A percentile compares a stretch with the other conserved stretches of the same genome.
Conservation (phyloP, 73 alveolate species). For the Halteria grandinella region DNA sequence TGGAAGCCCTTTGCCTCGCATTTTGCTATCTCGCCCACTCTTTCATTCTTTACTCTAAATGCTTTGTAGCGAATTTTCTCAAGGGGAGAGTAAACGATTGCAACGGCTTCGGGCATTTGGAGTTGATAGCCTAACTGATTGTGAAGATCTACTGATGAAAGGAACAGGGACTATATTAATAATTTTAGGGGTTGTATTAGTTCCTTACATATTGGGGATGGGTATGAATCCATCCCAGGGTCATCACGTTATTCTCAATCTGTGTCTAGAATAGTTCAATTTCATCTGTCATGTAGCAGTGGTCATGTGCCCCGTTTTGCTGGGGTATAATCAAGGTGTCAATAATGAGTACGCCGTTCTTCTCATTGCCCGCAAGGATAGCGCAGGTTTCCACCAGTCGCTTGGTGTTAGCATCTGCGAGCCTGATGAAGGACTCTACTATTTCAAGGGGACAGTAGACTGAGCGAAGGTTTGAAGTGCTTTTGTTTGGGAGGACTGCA, state of each 20-base stretch:
- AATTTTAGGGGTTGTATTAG: too few relatives aligned
- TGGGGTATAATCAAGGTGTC: constrained; percentile 46
- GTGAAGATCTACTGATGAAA: constrained; percentile 58
- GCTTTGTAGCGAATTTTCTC: constrained; percentile 23
- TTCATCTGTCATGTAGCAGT: constrained; percentile 63
- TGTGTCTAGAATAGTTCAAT: constrained; percentile 35
- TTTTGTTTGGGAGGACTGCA: too few relatives aligned
- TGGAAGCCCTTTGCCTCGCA: constrained; percentile 54
- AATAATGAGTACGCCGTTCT: constrained; percentile 20
- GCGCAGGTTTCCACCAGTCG: constrained; percentile 56
- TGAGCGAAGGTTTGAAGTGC: too few relatives aligned
- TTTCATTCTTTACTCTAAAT: constrained; percentile 57
- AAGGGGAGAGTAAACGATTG: constrained; percentile 61
- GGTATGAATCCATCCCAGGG: constrained; percentile 72
- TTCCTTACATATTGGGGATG: constrained; percentile 66
- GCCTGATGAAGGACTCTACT: constrained; percentile 17
- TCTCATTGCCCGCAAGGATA: constrained; percentile 49
- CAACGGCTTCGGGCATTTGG: constrained; percentile 56
- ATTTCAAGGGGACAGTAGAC: constrained; percentile 55
- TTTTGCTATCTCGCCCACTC: constrained; percentile 31
- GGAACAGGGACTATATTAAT: constrained; percentile 20
- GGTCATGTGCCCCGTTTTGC: constrained; percentile 57
- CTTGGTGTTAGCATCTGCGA: constrained; percentile 47
- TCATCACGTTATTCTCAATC: constrained; percentile 36
- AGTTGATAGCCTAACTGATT: constrained; percentile 53